Evolutionary conservation across 1,284 basidiomycete species (phyloP).

Genomic region (Butyriboletus appendiculatus): DNA sequence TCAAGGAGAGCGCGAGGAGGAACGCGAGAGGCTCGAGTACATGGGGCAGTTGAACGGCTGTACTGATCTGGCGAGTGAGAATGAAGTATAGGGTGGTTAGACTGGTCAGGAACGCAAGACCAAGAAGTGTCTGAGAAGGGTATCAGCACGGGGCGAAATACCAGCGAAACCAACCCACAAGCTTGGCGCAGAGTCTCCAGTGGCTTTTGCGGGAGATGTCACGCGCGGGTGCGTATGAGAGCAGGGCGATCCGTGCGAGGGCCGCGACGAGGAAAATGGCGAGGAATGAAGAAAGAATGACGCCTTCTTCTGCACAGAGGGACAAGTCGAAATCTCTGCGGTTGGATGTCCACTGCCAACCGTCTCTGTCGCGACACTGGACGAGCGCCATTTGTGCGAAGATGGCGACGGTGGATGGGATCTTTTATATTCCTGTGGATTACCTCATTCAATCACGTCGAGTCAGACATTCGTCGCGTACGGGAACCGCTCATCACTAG

Average conservation of each 20-base stretch:
- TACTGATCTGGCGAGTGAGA: conserved; percentile 32
- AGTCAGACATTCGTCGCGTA: too few relatives aligned
- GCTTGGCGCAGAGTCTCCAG: conserved; percentile 57
- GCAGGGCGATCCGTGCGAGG: conserved; percentile 38
- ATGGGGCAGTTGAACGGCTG: conserved; percentile 54
- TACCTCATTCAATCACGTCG: neutral
- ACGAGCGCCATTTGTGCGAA: conserved; percentile 37
- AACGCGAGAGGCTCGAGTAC: conserved; percentile 60
- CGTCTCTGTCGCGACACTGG: conserved; percentile 52
- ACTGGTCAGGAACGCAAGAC: conserved; percentile 44
- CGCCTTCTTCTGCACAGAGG: conserved; percentile 80
- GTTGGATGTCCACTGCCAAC: conserved; percentile 65
- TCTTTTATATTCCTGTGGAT: neutral
- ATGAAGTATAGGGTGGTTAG: conserved; percentile 40
- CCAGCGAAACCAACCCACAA: conserved; percentile 42
- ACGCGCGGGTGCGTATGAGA: conserved; percentile 30
- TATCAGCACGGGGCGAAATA: neutral
- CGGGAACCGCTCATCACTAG: too few relatives aligned
- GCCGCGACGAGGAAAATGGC: conserved; percentile 48
- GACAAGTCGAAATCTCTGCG: conserved; percentile 76
- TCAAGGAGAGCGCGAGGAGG: conserved; percentile 47
- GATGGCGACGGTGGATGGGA: neutral
- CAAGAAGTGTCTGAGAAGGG: conserved; percentile 45
- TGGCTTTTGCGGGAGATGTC: conserved; percentile 43
- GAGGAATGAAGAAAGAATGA: conserved; percentile 59